phyloP scores from a whole-genome alignment of 2,329 filamentous ascomycete species.

The Furcasterigmium furcatum region DNA sequence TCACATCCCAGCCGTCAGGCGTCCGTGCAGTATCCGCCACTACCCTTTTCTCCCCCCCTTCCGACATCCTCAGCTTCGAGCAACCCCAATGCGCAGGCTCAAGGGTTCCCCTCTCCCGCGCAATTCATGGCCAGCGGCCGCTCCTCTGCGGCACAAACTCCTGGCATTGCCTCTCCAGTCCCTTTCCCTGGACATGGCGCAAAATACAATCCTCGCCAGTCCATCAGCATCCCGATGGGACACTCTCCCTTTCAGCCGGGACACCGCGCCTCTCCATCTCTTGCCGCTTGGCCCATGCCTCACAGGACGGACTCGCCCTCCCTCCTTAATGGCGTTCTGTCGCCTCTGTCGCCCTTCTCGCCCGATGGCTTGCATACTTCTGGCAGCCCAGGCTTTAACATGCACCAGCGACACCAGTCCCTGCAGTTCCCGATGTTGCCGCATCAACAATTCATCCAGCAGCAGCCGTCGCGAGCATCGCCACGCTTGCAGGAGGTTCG shows the following conservation, averaged over 20 bases:
- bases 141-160: conserved; percentile 59
- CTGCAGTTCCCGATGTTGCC: conserved; percentile 55
- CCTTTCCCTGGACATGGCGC: conserved; percentile 59
- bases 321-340: conserved; percentile 53
- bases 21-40: conserved; percentile 70
- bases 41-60: conserved; percentile 81
- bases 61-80: conserved; percentile 76
- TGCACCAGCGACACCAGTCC: conserved; percentile 57
- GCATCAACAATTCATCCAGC: conserved; percentile 52
- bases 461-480: conserved; percentile 49
- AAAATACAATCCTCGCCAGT: conserved; percentile 68
- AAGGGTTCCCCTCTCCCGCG: conserved; percentile 53
- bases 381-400: conserved; percentile 35
- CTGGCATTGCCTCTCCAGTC: conserved; percentile 66
- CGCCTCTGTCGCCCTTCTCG: conserved; percentile 62
- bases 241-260: conserved; percentile 67
- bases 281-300: conserved; percentile 52
- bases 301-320: conserved; percentile 64
- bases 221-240: conserved; percentile 62
- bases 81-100: conserved; percentile 46
- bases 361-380: conserved; percentile 43
- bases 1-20: conserved; percentile 63
- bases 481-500: conserved; percentile 67
- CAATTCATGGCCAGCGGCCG: conserved; percentile 59
- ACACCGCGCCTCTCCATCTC: conserved; percentile 51